Percentiles rank a stretch among this genome's conserved stretches.
These are phyloP conservation scores for Coniochaeta ligniaria DNA, from an alignment of 2,329 filamentous ascomycete genomes.

Conservation along the genomic window DNA sequence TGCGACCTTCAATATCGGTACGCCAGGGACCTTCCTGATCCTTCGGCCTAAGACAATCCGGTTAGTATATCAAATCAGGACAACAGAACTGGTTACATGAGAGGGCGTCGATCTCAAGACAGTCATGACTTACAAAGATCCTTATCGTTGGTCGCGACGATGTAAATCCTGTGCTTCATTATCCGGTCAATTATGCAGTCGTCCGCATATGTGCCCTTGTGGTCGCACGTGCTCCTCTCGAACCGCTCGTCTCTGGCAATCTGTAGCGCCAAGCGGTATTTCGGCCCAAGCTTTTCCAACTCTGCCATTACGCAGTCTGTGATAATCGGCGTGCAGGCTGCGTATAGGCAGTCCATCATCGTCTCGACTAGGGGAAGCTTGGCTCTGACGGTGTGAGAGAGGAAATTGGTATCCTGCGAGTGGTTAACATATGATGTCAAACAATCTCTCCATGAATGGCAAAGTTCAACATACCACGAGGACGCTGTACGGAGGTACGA, in stretches of 20 bases:
- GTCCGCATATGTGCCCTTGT: conserved; percentile 79
- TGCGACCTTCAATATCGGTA: conserved; percentile 73
- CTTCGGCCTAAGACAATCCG: conserved; percentile 37
- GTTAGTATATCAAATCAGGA: not conserved
- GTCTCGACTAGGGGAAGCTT: conserved; percentile 83
- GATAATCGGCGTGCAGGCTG: conserved; percentile 83
- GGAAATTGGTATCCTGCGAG: conserved; percentile 66
- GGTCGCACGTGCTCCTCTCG: conserved; percentile 79
- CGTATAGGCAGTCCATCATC: conserved; percentile 90
- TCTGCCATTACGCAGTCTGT: conserved; percentile 64
- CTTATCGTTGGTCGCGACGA: conserved; percentile 67
- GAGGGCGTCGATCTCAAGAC: not conserved
- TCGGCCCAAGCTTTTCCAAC: conserved; percentile 80
- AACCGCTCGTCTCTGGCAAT: conserved; percentile 88
- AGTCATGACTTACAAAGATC: conserved; percentile 53
- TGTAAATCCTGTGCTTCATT: conserved; percentile 68
- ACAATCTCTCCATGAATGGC: not conserved
- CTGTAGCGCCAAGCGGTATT: conserved; percentile 78
- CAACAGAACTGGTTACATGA: not conserved
- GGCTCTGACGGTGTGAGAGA: conserved; percentile 82
- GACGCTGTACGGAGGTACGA: conserved; percentile 74
- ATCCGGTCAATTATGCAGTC: conserved; percentile 59
- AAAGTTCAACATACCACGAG: conserved; percentile 49
- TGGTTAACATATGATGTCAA: not conserved
- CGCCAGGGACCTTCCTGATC: conserved; percentile 67